phyloP scores from a whole-genome alignment of 371 early-diverging fungal species.

The Apophysomyces variabilis region DNA sequence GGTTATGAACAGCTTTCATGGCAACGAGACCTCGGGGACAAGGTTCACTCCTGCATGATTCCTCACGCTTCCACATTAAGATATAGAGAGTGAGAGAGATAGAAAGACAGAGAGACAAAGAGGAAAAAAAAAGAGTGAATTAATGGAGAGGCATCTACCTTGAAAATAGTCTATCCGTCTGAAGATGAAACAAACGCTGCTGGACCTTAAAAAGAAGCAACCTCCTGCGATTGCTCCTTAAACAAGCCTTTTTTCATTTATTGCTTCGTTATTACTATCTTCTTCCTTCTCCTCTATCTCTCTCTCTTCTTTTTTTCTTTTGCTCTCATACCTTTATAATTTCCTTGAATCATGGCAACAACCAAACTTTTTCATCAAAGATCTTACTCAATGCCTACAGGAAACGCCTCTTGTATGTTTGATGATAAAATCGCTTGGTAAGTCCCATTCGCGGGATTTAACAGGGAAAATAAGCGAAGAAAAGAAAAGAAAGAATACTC shows the following conservation, averaged over 20 bases:
- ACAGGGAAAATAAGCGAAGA: not conserved
- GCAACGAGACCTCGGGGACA: not conserved
- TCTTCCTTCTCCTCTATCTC: not conserved
- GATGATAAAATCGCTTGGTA: constrained; percentile 1
- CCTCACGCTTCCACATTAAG: not conserved
- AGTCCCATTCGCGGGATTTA: constrained; percentile 2
- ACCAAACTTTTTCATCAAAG: constrained; percentile 12
- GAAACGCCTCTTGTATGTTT: not conserved
- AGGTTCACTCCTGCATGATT: constrained; percentile 8
- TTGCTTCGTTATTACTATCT: not conserved
- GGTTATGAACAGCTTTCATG: constrained; percentile 1
- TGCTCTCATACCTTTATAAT: not conserved
- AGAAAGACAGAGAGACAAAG: not conserved
- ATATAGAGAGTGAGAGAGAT: not conserved
- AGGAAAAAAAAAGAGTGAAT: no score
- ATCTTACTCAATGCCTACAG: constrained; percentile 22
- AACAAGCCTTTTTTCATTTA: not conserved
- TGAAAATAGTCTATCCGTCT: not conserved
- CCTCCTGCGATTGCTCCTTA: constrained; percentile 6
- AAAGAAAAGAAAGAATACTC: no score
- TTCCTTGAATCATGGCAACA: not conserved
- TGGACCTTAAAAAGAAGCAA: constrained; percentile 4
- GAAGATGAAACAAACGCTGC: constrained; percentile 7
- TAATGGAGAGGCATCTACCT: no score
- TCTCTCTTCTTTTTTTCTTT: not conserved